Conservation (phyloP, 140 eudicot species). For the Oenanthe javanica region DNA sequence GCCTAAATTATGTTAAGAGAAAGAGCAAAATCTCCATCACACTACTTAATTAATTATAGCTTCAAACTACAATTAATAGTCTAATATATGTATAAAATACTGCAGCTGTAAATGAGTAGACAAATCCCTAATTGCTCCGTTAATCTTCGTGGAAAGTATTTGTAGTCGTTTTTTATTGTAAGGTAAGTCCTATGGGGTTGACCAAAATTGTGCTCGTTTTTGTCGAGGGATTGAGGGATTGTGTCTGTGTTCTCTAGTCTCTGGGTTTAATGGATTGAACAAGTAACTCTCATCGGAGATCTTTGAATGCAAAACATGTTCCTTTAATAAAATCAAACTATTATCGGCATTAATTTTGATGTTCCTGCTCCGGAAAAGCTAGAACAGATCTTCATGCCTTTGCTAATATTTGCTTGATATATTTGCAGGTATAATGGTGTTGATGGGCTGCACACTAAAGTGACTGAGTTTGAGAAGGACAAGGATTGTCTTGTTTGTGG, state of each 20-base stretch:
- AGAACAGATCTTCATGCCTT: not conserved
- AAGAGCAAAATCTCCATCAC: not conserved
- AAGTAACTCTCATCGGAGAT: no score
- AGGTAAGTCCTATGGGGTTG: not conserved
- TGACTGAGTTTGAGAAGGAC: conserved; percentile 77
- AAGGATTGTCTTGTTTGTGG: conserved; percentile 94
- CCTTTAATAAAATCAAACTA: no score
- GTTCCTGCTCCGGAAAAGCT: not conserved
- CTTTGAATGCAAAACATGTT: no score
- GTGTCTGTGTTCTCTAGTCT: no score
- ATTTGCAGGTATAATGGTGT: conserved; percentile 75
- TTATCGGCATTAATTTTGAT: not conserved
- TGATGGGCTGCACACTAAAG: conserved; percentile 90
- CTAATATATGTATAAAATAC: no score
- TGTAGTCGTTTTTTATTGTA: not conserved
- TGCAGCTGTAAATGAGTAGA: not conserved
- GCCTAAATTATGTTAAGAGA: not conserved
- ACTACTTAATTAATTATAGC: no score
- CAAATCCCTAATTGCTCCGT: not conserved
- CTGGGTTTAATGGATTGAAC: no score
- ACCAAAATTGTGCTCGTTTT: not conserved
- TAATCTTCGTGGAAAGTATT: not conserved
- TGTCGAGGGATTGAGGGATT: not conserved
- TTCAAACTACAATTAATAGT: not conserved
- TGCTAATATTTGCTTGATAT: not conserved